phyloP scores from a whole-genome alignment of 352 stramenopile genomes.

The Pythium vanterpoolii region DNA sequence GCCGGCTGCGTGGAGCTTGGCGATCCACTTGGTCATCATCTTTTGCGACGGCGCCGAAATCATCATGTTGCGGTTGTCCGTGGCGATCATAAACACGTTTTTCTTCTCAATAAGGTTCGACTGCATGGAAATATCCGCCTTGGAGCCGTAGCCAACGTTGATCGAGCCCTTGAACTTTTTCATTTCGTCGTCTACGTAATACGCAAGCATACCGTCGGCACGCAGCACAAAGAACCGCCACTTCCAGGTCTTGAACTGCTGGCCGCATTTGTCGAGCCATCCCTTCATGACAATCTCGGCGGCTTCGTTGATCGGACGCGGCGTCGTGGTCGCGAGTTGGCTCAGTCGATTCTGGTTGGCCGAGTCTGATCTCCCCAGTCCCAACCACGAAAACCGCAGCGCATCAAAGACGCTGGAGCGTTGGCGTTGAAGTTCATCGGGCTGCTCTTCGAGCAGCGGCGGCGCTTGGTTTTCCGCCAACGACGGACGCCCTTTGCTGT shows the following conservation, averaged over 20 bases:
- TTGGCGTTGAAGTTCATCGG: conserved; percentile 12
- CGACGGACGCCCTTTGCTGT: conserved; percentile 4
- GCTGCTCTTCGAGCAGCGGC: background rate
- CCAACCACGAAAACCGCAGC: conserved; percentile 61
- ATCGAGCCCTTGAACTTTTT: conserved; percentile 80
- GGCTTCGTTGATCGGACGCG: conserved; percentile 38
- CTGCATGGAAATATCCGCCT: conserved; percentile 81
- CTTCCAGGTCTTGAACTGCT: conserved; percentile 90
- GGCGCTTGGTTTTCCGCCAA: conserved; percentile 1
- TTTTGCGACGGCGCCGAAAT: conserved; percentile 72
- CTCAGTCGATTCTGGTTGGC: conserved; percentile 22
- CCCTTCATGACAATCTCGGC: conserved; percentile 79
- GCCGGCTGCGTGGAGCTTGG: conserved; percentile 63
- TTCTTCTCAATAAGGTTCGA: conserved; percentile 78
- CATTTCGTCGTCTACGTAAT: conserved; percentile 73
- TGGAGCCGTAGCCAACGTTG: conserved; percentile 62
- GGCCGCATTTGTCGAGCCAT: conserved; percentile 86
- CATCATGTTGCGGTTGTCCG: conserved; percentile 73
- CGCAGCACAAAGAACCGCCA: conserved; percentile 87
- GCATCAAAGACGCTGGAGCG: conserved; percentile 42
- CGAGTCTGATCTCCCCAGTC: conserved; percentile 27
- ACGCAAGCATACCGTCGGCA: conserved; percentile 75
- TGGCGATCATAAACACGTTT: conserved; percentile 80
- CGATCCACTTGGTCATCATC: conserved; percentile 85
- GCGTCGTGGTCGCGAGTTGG: conserved; percentile 26